Percentiles rank a stretch among this genome's conserved stretches.
Conservation (phyloP, 371 early-diverging fungal genomes). For the Lichtheimia ramosa region DNA sequence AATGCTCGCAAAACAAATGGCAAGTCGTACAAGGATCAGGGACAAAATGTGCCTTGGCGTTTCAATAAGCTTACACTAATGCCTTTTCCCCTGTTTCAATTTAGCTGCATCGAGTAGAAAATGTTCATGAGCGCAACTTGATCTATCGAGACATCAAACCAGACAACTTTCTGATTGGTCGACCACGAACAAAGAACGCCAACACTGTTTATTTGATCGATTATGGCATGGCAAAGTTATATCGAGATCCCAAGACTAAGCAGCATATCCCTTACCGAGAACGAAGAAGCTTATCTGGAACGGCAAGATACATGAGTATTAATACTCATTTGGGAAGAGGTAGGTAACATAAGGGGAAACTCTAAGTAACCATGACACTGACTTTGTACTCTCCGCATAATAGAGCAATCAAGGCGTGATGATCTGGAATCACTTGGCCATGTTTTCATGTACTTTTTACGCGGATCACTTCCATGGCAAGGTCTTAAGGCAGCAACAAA, state of each 20-base stretch:
- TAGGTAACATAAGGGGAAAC: constrained; percentile 9
- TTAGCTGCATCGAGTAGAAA: constrained; percentile 86
- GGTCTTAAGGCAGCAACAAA: constrained; percentile 91
- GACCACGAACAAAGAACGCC: constrained; percentile 61
- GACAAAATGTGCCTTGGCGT: neutral
- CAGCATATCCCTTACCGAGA: constrained; percentile 88
- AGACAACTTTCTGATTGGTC: constrained; percentile 96
- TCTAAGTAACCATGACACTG: neutral
- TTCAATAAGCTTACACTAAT: neutral
- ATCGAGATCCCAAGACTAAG: constrained; percentile 84
- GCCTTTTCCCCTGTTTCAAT: neutral
- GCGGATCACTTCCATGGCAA: constrained; percentile 96
- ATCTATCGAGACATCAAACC: constrained; percentile 99
- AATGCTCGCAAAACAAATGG: constrained; percentile 97
- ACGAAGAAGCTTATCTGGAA: constrained; percentile 90
- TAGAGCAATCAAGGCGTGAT: constrained; percentile 93
- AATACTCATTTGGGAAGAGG: constrained; percentile 91
- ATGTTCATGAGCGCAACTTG: constrained; percentile 92
- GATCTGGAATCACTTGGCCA: constrained; percentile 95
- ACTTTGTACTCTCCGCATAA: neutral
- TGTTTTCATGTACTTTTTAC: constrained; percentile 93
- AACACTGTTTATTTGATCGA: constrained; percentile 78
- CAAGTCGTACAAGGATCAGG: constrained; percentile 22
- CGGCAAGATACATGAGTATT: constrained; percentile 95
- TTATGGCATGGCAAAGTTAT: constrained; percentile 94